Conservation (phyloP, 2,329 filamentous ascomycete species). For the Alternaria consortialis region DNA sequence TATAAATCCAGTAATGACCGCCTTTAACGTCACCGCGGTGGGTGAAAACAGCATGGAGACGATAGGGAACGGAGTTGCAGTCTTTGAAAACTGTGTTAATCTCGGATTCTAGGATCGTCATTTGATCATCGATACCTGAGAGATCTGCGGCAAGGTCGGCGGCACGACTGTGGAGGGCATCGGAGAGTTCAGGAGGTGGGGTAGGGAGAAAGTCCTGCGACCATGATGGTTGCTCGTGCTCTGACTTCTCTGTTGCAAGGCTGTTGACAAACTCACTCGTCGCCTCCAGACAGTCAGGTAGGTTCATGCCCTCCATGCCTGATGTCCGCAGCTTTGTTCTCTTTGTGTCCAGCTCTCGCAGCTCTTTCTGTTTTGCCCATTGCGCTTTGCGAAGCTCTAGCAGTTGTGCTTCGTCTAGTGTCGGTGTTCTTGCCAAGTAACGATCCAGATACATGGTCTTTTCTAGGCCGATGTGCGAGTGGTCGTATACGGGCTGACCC, state of each 20-base stretch:
- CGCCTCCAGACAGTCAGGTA: conserved; percentile 44
- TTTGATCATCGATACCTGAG: conserved; percentile 44
- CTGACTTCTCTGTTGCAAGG: conserved; percentile 22
- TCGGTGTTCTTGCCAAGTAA: conserved; percentile 64
- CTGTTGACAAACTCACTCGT: conserved; percentile 36
- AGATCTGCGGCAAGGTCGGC: conserved; percentile 36
- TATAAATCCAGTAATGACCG: conserved; percentile 98
- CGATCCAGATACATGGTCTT: conserved; percentile 86
- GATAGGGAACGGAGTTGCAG: conserved; percentile 74
- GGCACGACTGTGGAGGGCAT: conserved; percentile 32
- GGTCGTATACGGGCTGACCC: conserved; percentile 57
- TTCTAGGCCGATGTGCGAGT: conserved; percentile 76
- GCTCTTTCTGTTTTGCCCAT: conserved; percentile 76
- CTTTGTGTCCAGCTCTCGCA: conserved; percentile 64
- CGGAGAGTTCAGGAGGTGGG: conserved; percentile 32
- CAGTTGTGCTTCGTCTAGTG: conserved; percentile 54
- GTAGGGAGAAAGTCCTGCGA: conserved; percentile 21
- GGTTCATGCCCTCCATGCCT: conserved; percentile 37
- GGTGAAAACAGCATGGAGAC: conserved; percentile 90
- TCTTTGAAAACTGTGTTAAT: conserved; percentile 69
- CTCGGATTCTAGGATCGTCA: conserved; percentile 58
- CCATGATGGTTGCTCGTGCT: conserved; percentile 10
- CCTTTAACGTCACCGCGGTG: conserved; percentile 72
- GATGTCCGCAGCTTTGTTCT: conserved; percentile 54
- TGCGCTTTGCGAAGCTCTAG: conserved; percentile 71